A percentile compares a stretch with the other conserved stretches of the same genome.
These are phyloP conservation scores for Saccharomyces hybrid DNA, from an alignment of 1,139 yeast species.

Conservation along the genomic window DNA sequence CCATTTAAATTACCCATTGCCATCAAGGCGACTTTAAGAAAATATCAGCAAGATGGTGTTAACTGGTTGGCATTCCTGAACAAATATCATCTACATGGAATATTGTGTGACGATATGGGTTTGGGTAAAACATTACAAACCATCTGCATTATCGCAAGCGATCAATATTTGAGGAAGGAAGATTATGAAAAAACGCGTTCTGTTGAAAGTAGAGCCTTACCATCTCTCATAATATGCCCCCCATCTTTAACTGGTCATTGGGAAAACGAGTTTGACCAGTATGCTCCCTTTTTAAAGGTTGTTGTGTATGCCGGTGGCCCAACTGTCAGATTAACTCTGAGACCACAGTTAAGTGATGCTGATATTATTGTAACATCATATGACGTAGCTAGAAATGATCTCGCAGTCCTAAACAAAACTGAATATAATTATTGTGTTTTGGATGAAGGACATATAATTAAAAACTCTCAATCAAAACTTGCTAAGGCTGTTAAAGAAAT, in stretches of 20 bases:
- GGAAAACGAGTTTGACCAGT: conserved; percentile 90
- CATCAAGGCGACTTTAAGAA: conserved; percentile 85
- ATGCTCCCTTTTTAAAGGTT: conserved; percentile 80
- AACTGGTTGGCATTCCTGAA: conserved; percentile 86
- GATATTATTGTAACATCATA: conserved; percentile 92
- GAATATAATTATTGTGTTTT: conserved; percentile 91
- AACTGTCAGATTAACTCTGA: conserved; percentile 51
- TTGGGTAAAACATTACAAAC: conserved; percentile 95
- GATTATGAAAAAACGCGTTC: conserved; percentile 53
- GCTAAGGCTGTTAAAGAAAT: conserved; percentile 81
- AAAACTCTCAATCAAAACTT: conserved; percentile 80
- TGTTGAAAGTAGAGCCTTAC: conserved; percentile 65
- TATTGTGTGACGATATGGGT: conserved; percentile 97
- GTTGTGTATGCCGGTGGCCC: conserved; percentile 93
- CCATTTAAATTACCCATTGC: conserved; percentile 85
- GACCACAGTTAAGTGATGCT: conserved; percentile 45
- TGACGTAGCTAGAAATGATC: conserved; percentile 92
- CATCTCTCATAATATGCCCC: conserved; percentile 87
- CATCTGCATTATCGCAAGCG: conserved; percentile 93
- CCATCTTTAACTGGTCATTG: conserved; percentile 98
- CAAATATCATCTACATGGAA: conserved; percentile 73
- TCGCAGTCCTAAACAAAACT: conserved; percentile 48
- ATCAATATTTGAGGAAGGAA: conserved; percentile 77
- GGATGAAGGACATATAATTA: conserved; percentile 97
- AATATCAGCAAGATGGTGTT: conserved; percentile 92